phyloP scores from a whole-genome alignment of 768 basidiomycete species.

The Lentinus brumalis region DNA sequence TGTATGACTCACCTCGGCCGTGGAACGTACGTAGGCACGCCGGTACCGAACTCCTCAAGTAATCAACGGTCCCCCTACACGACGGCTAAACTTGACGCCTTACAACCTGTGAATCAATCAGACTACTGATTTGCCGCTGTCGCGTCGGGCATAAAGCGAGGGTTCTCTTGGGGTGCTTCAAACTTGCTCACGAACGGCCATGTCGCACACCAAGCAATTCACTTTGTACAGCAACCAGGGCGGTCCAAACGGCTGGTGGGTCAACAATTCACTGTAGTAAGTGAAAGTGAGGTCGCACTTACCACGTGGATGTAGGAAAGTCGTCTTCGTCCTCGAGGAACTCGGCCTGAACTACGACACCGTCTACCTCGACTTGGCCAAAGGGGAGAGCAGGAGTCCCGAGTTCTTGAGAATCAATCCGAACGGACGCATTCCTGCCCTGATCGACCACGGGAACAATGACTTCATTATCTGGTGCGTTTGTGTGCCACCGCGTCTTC shows the following conservation, averaged over 20 bases:
- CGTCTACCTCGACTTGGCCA: conserved; percentile 30
- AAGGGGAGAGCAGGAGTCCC: conserved; percentile 47
- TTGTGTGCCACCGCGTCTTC: neutral
- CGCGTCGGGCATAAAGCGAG: too few relatives aligned
- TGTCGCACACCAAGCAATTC: conserved; percentile 6
- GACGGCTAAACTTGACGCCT: too few relatives aligned
- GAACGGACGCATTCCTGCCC: conserved; percentile 35
- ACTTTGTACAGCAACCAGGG: conserved; percentile 1
- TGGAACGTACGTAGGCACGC: too few relatives aligned
- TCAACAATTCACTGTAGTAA: neutral
- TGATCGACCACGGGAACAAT: conserved; percentile 29
- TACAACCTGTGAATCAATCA: too few relatives aligned
- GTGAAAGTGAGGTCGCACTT: too few relatives aligned
- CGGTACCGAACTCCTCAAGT: too few relatives aligned
- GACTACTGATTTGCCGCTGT: too few relatives aligned
- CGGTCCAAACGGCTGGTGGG: conserved; percentile 11
- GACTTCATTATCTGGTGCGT: conserved; percentile 29
- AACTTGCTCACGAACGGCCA: neutral
- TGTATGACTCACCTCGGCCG: too few relatives aligned
- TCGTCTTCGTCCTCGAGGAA: conserved; percentile 29
- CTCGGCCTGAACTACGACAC: conserved; percentile 32
- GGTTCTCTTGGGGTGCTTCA: too few relatives aligned
- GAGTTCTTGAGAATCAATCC: conserved; percentile 26
- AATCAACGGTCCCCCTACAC: too few relatives aligned
- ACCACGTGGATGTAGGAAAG: conserved; percentile 17